Base-by-base conservation (phyloP, 2,329 filamentous ascomycete genomes). In the Elsinoe ampelina region DNA sequence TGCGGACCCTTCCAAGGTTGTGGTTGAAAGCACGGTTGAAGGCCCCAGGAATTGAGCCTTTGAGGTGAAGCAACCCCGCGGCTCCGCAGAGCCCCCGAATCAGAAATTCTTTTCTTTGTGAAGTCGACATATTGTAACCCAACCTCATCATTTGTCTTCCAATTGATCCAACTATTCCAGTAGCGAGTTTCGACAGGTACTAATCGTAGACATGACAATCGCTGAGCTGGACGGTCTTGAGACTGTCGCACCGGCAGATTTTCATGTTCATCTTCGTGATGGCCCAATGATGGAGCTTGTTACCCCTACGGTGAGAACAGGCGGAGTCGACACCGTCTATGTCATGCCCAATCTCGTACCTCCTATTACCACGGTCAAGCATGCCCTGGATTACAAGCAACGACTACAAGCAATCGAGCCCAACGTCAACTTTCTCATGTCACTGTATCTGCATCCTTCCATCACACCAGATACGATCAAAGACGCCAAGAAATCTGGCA, bases 401-500 rank as follows among this genome's bases (percentile, higher is more conserved):
- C 67, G 70, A 15, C 69, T 78, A 10, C 65, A 71, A 59, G 65
- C 66, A 12, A 68, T 79, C 20, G 76, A 74, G 60, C 75, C 75
- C 1, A 70, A 74, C 57, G 75, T 78, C 55, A 72, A 71, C 19
- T 78, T 75, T 61, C 71, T 78, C 58, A 77, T 78, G 75, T 76
- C 74, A 7, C 68, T 78, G 5, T 78, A 78, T 61, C 68, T 78
- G 5, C 76, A 78, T 60, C 72, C 74, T 13, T 68, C 70, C 54
- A 75, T 77, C 60, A 76, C 72, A 1, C 73, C 74, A 2, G 73
- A 73, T 32, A 75, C 73, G 10, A 88, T 95, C 64, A 78, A 79
- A 51, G 79, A 89, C 64, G 89, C 90, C 42, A 85, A 85, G 61
- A 76, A 78, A 56, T 82, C 84, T 2, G 89, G 89, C 5, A 81